A percentile compares a stretch with the other conserved stretches of the same genome.
These are phyloP conservation scores for Syzygium oleosum DNA, from an alignment of 345 rosid genomes.

Conservation along the genomic window DNA sequence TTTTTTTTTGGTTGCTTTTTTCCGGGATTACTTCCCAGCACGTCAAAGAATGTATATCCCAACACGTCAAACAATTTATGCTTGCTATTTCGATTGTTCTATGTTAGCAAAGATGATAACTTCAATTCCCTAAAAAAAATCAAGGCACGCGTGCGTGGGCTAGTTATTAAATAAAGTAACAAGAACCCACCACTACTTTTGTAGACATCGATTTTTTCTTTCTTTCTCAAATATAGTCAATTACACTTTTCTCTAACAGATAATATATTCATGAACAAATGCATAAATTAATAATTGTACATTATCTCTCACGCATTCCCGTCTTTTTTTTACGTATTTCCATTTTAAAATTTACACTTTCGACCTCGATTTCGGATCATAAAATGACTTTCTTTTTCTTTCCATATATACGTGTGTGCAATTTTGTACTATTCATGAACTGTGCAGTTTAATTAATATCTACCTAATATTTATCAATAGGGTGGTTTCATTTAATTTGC, in stretches of 20 bases:
- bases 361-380: neutral
- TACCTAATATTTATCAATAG: no score
- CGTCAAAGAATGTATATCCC: neutral
- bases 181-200: neutral
- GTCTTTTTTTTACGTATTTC: neutral
- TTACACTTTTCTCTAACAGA: neutral
- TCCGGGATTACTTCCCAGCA: neutral
- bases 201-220: neutral
- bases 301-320: neutral
- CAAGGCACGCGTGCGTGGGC: neutral
- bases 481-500: no score
- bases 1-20: neutral
- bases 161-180: neutral
- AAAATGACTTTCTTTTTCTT: neutral
- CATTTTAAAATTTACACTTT: neutral
- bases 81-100: neutral
- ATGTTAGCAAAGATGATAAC: no score
- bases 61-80: neutral
- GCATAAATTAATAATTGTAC: no score
- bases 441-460: neutral
- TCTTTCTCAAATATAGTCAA: neutral
- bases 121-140: no score
- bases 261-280: neutral
- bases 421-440: neutral
- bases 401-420: neutral